Evolutionary conservation across 2,329 filamentous ascomycete species (phyloP).

Genomic region (Metarhizium rileyi): DNA sequence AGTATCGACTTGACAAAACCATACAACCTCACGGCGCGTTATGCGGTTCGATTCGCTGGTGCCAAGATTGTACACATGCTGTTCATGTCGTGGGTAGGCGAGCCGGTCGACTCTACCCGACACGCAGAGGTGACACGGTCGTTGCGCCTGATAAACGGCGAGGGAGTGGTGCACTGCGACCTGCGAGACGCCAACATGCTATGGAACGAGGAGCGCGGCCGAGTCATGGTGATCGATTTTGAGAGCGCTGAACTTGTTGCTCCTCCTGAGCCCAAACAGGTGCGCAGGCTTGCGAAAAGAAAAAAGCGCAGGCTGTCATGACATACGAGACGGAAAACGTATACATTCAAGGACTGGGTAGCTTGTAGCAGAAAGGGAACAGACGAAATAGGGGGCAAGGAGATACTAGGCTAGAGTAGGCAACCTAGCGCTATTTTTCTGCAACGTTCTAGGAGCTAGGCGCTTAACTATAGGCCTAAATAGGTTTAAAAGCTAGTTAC

Average conservation of each 20-base stretch:
- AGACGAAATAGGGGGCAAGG: background rate
- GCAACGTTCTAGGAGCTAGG: background rate
- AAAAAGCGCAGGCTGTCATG: too few relatives aligned
- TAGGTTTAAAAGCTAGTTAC: background rate
- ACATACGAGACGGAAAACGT: too few relatives aligned
- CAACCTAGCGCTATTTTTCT: background rate
- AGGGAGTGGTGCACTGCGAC: constrained; percentile 19
- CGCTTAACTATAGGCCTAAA: background rate
- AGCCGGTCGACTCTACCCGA: too few relatives aligned
- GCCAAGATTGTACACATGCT: constrained; percentile 24
- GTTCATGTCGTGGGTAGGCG: constrained; percentile 25
- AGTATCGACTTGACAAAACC: constrained; percentile 25
- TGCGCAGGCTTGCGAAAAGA: too few relatives aligned
- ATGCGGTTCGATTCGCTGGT: too few relatives aligned
- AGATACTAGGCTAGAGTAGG: background rate
- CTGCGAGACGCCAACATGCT: constrained; percentile 18
- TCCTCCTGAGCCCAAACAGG: too few relatives aligned
- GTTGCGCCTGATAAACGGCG: constrained; percentile 3
- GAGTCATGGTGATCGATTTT: constrained; percentile 23
- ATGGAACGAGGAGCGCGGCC: constrained; percentile 12
- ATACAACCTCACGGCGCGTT: constrained; percentile 21
- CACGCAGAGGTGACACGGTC: too few relatives aligned
- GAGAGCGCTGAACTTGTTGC: constrained; percentile 12
- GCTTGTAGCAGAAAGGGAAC: background rate
- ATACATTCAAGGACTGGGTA: too few relatives aligned